Base-by-base conservation (phyloP, 352 stramenopile genomes). In the Halophytophthora batemanensis region DNA sequence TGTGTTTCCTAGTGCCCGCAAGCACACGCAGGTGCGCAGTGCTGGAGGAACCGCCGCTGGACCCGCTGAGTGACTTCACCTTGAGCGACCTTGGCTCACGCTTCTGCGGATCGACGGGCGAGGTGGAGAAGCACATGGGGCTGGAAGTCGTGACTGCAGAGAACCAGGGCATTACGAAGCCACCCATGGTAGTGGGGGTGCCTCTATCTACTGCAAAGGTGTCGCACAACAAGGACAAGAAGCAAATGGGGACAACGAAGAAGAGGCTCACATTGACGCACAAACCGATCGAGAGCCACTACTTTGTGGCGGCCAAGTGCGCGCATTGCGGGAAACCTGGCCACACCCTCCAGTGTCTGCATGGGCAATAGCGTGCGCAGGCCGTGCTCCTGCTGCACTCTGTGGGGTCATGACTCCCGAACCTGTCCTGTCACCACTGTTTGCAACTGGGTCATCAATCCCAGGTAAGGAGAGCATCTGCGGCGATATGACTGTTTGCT, bases 31-130 rank as follows among this genome's bases (percentile, higher is more conserved):
- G 77, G 13, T 38, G 77, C 2, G 68, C 69, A 1, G 53, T 77
- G 40, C 31, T 86, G 5, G 80, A 89, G 44, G 76, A 91, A 42
- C 64, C 70, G 22, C 72, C 77, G 14, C 53, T 93, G 10, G 80
- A 93, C 49, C 80, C 80, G 38, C 61, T 93, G n/a, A 90, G 88
- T 35, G 82, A 93, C 42, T 87, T 83, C 50, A 93, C 91, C 40
- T 53, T 93, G 36, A 86, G 72, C 31, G 80, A 93, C 46, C 91
- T 93, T 62, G 64, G 79, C 56, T 80, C 80, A 25, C 67, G 82
- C 21, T 87, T 80, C 51, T 77, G 82, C 23, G 78, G 81, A 14
- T 23, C 45, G 10, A 58, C 74, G 2, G 68, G 77, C 25, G 64
- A 82, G 15, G 64, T 88, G 42, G 53, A 56, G 3, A 58, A 86